Evolutionary conservation across 306 rosid species (phyloP), one percentile per base, ranked within the genome.

Genomic region (Sophora flavescens): DNA sequence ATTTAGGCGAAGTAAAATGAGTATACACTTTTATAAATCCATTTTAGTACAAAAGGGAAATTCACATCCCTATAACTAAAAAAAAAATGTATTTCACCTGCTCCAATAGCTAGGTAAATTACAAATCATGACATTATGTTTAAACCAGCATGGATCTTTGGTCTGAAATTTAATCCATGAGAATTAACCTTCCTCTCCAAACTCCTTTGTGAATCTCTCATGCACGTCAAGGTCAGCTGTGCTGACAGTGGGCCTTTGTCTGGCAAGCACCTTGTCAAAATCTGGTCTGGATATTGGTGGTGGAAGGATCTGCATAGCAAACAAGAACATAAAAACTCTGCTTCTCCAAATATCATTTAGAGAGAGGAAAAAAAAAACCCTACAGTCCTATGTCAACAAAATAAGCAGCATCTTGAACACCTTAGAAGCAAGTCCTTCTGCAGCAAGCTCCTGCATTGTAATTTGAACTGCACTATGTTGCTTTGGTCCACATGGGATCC

Each of bases 211-310:
- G 83, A 96, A 96, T 88, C 93, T 89, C 93, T 92, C 99, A 9
- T 96, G 99, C 56, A 92, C 89, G 0, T 89, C 88, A 42, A 96
- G 98, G 79, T 96, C 99, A 32, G 85, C 2, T 83, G 92, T 96
- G 88, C 99, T 92, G 74, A 96, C 98, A 0, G 99, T 96, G 71
- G 99, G 99, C 83, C 87, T 89, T 84, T 96, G 99, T 86, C 97
- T 88, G 32, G 98, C 96, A 81, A 96, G 93, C 56, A 96, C 99
- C 91, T 96, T 96, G 81, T 96, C 98, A 76, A 96, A 96, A 87
- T 96, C 99, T 63, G 86, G 61, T 84, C 84, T 89, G 3, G 89
- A 57, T 76, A 96, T 96, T 30, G 98, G 98, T 11, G 99, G 99
- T 30, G 98, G 99, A 78, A 91, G 92, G 84, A 96, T 96, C 99